These are phyloP conservation scores for Biancaea sappan DNA, from an alignment of 306 rosid species.

Conservation along the genomic window DNA sequence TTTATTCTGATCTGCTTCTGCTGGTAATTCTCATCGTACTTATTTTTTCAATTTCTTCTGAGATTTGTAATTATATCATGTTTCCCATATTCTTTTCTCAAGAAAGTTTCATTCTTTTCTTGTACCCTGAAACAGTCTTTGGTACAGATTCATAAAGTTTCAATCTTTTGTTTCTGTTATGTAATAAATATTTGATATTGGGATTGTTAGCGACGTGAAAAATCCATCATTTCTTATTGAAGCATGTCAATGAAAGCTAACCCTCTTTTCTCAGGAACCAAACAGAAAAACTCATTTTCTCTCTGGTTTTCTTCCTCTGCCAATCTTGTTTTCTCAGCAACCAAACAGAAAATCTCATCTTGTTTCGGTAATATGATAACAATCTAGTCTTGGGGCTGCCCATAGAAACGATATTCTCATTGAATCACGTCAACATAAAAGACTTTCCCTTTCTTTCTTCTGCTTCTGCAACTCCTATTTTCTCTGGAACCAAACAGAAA, in stretches of 20 bases:
- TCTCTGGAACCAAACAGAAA: not conserved
- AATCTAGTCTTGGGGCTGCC: too few species aligned
- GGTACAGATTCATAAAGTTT: not conserved
- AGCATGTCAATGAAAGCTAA: too few species aligned
- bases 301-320: not conserved
- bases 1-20: conserved; percentile 62
- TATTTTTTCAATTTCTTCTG: too few species aligned
- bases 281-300: not conserved
- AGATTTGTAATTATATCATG: too few species aligned
- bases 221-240: too few species aligned
- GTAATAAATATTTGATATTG: not conserved
- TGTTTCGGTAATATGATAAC: too few species aligned
- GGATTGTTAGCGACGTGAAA: conserved; percentile 26
- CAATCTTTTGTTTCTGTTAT: not conserved
- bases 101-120: conserved; percentile 15
- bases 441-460: too few species aligned
- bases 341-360: not conserved
- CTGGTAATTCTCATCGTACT: conserved; percentile 51
- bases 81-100: not conserved
- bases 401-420: too few species aligned
- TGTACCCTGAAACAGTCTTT: conserved; percentile 22
- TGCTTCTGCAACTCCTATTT: too few species aligned
- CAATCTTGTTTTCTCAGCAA: not conserved
- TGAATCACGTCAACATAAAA: too few species aligned
- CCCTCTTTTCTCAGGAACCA: not conserved